phyloP scores from a whole-genome alignment of 768 basidiomycete species.

The Gloeostereum incarnatum region DNA sequence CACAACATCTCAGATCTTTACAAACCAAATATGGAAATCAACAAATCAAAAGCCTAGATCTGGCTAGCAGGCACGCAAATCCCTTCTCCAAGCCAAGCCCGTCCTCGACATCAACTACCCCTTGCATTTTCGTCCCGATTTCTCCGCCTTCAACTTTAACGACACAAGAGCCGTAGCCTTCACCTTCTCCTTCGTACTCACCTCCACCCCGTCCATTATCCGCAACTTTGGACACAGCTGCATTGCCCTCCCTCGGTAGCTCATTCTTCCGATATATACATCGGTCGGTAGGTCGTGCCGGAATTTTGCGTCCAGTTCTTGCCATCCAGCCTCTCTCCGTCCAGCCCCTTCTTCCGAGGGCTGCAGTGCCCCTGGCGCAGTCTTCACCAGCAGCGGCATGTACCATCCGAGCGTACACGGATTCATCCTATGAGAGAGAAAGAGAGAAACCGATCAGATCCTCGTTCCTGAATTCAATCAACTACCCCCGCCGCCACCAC shows the following conservation, averaged over 20 bases:
- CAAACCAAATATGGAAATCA: slow-evolving; percentile 4
- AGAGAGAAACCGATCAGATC: slow-evolving; percentile 8
- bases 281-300: slow-evolving; percentile 85
- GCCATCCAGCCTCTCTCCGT: slow-evolving; percentile 39
- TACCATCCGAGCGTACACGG: slow-evolving; percentile 97
- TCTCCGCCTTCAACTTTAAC: slow-evolving; percentile 53
- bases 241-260: slow-evolving; percentile 88
- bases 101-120: slow-evolving; percentile 11
- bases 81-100: slow-evolving; percentile 9
- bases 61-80: neutral
- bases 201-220: slow-evolving; percentile 79
- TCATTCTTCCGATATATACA: slow-evolving; percentile 77
- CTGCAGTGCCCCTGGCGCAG: slow-evolving; percentile 57
- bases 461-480: too few species aligned
- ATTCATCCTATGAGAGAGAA: slow-evolving; percentile 58
- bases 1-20: neutral
- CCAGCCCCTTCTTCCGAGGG: slow-evolving; percentile 35
- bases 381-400: slow-evolving; percentile 72
- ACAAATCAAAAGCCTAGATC: slow-evolving; percentile 1
- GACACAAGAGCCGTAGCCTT: too few species aligned
- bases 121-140: slow-evolving; percentile 36
- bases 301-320: slow-evolving; percentile 77
- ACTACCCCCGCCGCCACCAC: too few species aligned
- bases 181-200: slow-evolving; percentile 74
- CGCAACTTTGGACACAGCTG: slow-evolving; percentile 54